Percentiles rank a stretch among this genome's conserved stretches.
Conservation (phyloP, 1,284 basidiomycete genomes). For the Meripilus lineatus region DNA sequence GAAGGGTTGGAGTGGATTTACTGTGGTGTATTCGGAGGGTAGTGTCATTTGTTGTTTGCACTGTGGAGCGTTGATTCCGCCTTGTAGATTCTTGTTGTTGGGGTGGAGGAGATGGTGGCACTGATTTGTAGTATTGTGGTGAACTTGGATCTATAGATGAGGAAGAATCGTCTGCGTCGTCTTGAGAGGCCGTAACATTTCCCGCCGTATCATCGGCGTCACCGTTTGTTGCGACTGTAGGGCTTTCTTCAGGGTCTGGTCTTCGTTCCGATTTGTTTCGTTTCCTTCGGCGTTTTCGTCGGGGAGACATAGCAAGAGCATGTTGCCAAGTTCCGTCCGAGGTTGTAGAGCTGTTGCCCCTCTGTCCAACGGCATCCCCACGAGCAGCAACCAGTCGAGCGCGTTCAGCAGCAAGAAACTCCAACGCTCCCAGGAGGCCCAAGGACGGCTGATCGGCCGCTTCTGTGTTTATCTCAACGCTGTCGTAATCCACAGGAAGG, state of each 20-base stretch:
- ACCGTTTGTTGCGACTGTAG: conserved; percentile 14
- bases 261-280: conserved; percentile 27
- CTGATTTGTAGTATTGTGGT: conserved; percentile 30
- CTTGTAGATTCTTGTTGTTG: not conserved
- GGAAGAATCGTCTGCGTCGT: conserved; percentile 28
- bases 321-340: conserved; percentile 34
- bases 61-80: not conserved
- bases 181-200: conserved; percentile 15
- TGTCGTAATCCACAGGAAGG: conserved; percentile 14
- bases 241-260: conserved; percentile 18
- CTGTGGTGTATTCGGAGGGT: conserved; percentile 32
- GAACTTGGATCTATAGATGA: conserved; percentile 34
- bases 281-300: conserved; percentile 50
- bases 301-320: conserved; percentile 37
- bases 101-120: conserved; percentile 31
- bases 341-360: conserved; percentile 32
- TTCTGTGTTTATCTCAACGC: conserved; percentile 15
- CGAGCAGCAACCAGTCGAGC: conserved; percentile 46
- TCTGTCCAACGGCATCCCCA: conserved; percentile 25
- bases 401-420: conserved; percentile 62
- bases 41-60: conserved; percentile 5
- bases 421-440: conserved; percentile 60
- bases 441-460: conserved; percentile 43
- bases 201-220: conserved; percentile 20
- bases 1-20: conserved; percentile 39